Conservation (phyloP, 2,329 filamentous ascomycete species). For the Xylaria sp. region DNA sequence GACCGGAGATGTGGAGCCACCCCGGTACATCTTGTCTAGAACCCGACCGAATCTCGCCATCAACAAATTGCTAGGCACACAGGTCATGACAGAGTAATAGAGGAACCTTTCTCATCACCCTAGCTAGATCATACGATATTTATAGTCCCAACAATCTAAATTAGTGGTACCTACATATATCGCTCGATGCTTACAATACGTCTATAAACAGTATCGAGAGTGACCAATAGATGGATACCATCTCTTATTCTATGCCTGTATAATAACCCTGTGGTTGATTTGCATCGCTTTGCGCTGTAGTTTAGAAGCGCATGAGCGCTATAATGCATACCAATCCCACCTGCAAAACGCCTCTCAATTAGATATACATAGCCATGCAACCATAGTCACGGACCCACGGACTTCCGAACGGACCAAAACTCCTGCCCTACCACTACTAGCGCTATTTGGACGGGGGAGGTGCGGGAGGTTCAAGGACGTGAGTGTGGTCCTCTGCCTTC, state of each 20-base stretch:
- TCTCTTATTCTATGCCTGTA: constrained; percentile 45
- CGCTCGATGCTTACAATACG: constrained; percentile 11
- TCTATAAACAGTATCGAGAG: constrained; percentile 40
- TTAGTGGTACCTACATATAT: constrained; percentile 2
- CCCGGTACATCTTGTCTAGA: not conserved
- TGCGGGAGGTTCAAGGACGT: constrained; percentile 81
- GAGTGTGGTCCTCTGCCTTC: constrained; percentile 80
- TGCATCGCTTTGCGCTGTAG: constrained; percentile 41
- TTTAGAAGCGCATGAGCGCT: constrained; percentile 16
- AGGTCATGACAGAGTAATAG: not conserved
- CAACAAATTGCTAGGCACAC: not conserved
- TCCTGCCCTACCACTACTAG: not conserved
- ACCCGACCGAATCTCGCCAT: not conserved
- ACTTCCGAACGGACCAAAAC: not conserved
- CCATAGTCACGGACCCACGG: constrained; percentile 2
- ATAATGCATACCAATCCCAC: constrained; percentile 14
- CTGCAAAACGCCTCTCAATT: constrained; percentile 27
- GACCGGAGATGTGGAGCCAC: constrained; percentile 29
- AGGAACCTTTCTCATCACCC: not conserved
- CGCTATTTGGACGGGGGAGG: constrained; percentile 52
- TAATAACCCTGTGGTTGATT: constrained; percentile 39
- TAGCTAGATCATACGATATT: not conserved
- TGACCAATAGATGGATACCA: not conserved
- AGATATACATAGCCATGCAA: constrained; percentile 26
- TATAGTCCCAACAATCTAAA: not conserved